phyloP scores from a whole-genome alignment of 2,329 filamentous ascomycete genomes.

The Penicillium sp. region DNA sequence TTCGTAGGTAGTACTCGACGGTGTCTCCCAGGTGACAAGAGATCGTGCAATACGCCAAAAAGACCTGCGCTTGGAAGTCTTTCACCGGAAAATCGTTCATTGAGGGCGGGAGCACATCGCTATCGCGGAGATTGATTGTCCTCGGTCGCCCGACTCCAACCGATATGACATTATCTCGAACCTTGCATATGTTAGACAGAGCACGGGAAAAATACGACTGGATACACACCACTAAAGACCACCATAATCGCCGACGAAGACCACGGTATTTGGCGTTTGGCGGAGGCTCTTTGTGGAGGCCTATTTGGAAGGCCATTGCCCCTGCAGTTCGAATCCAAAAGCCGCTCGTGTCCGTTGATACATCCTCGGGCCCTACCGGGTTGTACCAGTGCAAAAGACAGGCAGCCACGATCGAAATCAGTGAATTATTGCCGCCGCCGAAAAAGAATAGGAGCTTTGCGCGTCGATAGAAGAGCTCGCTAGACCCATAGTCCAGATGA shows the following conservation, averaged over 20 bases:
- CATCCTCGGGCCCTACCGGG: slow-evolving; percentile 39
- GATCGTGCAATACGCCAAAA: slow-evolving; percentile 39
- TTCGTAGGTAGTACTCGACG: slow-evolving; percentile 38
- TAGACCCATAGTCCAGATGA: slow-evolving; percentile 29
- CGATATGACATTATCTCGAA: slow-evolving; percentile 41
- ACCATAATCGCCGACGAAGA: slow-evolving; percentile 43
- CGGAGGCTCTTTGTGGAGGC: slow-evolving; percentile 40
- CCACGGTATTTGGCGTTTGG: slow-evolving; percentile 32
- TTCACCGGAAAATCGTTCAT: slow-evolving; percentile 33
- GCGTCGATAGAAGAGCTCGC: slow-evolving; percentile 30
- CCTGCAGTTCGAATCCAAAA: slow-evolving; percentile 44
- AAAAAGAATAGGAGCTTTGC: slow-evolving; percentile 35
- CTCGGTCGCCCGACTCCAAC: slow-evolving; percentile 40
- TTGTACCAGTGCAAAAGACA: slow-evolving; percentile 44
- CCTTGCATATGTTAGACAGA: slow-evolving; percentile 20
- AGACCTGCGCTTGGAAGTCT: slow-evolving; percentile 31
- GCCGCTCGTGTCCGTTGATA: slow-evolving; percentile 40
- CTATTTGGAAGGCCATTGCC: slow-evolving; percentile 42
- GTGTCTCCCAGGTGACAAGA: slow-evolving; percentile 41
- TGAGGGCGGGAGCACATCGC: slow-evolving; percentile 38
- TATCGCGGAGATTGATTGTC: slow-evolving; percentile 39
- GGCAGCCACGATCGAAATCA: slow-evolving; percentile 39
- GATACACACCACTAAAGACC: slow-evolving; percentile 40
- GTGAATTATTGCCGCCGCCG: slow-evolving; percentile 33
- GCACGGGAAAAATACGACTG: not conserved